These are phyloP conservation scores for Mycena leptocephala DNA, from an alignment of 768 basidiomycete genomes.

Conservation along the genomic window DNA sequence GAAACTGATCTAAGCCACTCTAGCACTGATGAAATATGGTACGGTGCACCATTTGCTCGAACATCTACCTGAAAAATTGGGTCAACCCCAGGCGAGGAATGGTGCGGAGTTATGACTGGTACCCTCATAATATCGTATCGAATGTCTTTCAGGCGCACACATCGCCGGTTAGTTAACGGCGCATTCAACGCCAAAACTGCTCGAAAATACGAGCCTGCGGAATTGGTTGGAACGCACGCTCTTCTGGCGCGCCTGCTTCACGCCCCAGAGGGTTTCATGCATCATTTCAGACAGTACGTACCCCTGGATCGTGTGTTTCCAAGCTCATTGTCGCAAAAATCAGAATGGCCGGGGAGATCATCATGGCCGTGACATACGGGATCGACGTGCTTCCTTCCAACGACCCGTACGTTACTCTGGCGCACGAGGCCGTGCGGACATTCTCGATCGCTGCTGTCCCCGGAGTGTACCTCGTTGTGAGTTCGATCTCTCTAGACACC, in stretches of 20 bases:
- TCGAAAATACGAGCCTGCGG: no score
- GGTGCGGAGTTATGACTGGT: background rate
- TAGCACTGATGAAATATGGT: constrained; percentile 9
- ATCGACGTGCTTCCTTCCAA: no score
- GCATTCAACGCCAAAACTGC: no score
- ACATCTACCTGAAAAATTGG: no score
- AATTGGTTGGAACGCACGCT: no score
- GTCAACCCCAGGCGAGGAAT: background rate
- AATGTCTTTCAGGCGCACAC: background rate
- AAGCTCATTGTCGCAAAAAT: background rate
- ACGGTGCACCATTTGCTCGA: background rate
- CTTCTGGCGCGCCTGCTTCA: no score
- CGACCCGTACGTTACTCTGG: no score
- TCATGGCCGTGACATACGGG: no score
- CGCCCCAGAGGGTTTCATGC: constrained; percentile 47
- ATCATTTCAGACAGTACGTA: constrained; percentile 54
- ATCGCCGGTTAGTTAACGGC: background rate
- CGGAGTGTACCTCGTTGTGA: constrained; percentile 51
- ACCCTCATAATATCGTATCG: background rate
- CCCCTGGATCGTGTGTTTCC: background rate
- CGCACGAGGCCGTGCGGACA: no score
- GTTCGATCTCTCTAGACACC: background rate
- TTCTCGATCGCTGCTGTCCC: no score
- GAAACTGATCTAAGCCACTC: background rate
- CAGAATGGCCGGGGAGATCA: no score